These are phyloP conservation scores for Przewalskia tangutica DNA, from an alignment of 257 asterid genomes.

Conservation along the genomic window DNA sequence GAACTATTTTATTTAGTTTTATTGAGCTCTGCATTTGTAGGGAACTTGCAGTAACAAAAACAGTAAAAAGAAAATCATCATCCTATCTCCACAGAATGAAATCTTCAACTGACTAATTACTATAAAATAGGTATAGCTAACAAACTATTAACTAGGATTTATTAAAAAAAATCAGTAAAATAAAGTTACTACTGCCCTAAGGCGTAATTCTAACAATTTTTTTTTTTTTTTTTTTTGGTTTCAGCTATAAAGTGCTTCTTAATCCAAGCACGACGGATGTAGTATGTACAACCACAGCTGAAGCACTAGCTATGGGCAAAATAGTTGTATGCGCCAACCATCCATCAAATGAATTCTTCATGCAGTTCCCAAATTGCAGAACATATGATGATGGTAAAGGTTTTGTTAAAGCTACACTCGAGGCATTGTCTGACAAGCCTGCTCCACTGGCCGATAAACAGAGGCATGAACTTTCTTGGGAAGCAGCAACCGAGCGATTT, in stretches of 20 bases:
- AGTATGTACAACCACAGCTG: constrained; percentile 97
- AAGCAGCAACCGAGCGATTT: constrained; percentile 89
- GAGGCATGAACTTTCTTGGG: constrained; percentile 90
- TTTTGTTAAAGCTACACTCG: constrained; percentile 54
- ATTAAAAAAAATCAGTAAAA: too few relatives aligned
- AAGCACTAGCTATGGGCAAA: constrained; percentile 96
- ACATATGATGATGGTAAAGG: constrained; percentile 56
- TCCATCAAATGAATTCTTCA: constrained; percentile 93
- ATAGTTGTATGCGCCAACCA: constrained; percentile 92
- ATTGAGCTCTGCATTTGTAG: too few relatives aligned
- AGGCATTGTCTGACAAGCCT: constrained; percentile 69
- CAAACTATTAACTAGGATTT: too few relatives aligned
- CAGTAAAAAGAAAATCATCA: too few relatives aligned
- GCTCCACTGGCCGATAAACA: constrained; percentile 62
- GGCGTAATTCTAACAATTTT: too few relatives aligned
- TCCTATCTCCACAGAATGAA: too few relatives aligned
- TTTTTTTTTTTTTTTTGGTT: background rate
- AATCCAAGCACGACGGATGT: constrained; percentile 99
- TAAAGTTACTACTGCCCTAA: too few relatives aligned
- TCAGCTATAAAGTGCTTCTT: constrained; percentile 85
- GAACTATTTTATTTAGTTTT: too few relatives aligned
- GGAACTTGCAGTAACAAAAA: too few relatives aligned
- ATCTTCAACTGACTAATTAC: too few relatives aligned
- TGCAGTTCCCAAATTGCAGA: constrained; percentile 91
- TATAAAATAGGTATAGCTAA: too few relatives aligned